These are phyloP conservation scores for Mortierella sp. DNA, from an alignment of 371 early-diverging fungal species.

Conservation along the genomic window DNA sequence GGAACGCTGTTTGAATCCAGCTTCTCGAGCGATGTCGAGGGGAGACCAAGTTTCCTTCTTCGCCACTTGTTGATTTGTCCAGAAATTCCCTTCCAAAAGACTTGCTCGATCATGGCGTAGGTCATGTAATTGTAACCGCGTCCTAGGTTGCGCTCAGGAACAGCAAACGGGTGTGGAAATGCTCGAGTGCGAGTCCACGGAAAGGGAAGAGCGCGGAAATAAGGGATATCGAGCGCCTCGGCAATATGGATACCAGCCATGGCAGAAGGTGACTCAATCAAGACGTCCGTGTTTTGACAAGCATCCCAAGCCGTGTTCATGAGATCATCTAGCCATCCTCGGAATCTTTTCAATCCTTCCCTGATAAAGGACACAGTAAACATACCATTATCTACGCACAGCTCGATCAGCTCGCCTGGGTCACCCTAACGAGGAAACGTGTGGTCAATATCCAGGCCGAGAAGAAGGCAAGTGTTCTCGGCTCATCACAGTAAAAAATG, in stretches of 20 bases:
- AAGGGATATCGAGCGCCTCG: constrained; percentile 78
- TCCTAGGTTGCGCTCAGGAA: constrained; percentile 71
- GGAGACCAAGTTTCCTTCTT: constrained; percentile 61
- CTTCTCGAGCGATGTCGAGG: constrained; percentile 65
- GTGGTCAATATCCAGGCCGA: neutral
- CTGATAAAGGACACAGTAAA: constrained; percentile 78
- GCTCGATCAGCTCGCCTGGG: constrained; percentile 55
- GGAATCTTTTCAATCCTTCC: constrained; percentile 73
- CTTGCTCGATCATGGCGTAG: constrained; percentile 80
- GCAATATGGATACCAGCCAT: constrained; percentile 87
- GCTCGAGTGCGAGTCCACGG: constrained; percentile 84
- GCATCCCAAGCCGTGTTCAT: constrained; percentile 75
- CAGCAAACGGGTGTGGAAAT: constrained; percentile 87
- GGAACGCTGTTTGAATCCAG: constrained; percentile 72
- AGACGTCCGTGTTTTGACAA: constrained; percentile 77
- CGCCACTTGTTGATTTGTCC: constrained; percentile 76
- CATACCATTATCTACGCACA: constrained; percentile 83
- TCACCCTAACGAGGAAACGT: constrained; percentile 51
- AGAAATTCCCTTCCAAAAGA: constrained; percentile 79
- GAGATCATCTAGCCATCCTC: constrained; percentile 81
- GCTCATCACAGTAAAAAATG: neutral
- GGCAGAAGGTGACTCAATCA: constrained; percentile 82
- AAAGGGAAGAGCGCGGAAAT: constrained; percentile 81
- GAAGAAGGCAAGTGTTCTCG: neutral
- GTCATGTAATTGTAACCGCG: constrained; percentile 84